Base-by-base conservation (phyloP, 257 asterid genomes). In the Leonotis leonurus region DNA sequence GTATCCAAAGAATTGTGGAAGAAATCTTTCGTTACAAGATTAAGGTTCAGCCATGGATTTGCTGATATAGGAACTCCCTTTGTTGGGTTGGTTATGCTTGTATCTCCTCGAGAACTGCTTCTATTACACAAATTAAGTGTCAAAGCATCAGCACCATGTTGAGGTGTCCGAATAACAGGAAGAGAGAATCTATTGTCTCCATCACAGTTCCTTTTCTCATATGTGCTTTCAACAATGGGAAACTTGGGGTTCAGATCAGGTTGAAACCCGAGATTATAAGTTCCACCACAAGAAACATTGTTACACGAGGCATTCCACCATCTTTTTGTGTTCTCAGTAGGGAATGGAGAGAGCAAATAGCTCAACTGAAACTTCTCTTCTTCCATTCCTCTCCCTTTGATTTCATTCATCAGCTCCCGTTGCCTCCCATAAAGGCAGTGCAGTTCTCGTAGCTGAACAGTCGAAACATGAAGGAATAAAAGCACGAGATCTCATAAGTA, bases 381-480 rank as follows among this genome's bases (percentile, higher is more conserved):
- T 64, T 60, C 41, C 32, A 56, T 35, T 49, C 62, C 75, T 25
- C 71, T 56, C 50, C 71, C 70, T 70, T 56, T 77, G 54, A 76
- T 63, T 56, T 74, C 84, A 17, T 64, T 76, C 94, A 83, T 84
- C 75, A 89, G 81, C 73, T 84, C 91, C 50, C 54, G 76, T 53
- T 89, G 97, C 44, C 82, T 81, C 62, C 75, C 73, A 61, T 84
- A 85, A 32, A 89, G 75, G 36, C 91, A 89, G 80, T 89, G 97
- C 73, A 89, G 89, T 68, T 89, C 97, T 71, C 68, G 89, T 66
- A 83, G 78, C 97, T 89, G 86, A 63, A 74, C 10, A 55, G 12
- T 16, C 17, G n/a, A 55, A 53, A 59, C 57, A 69, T 50, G n/a
- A 14, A 35, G n/a, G n/a, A n/a, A n/a, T n/a, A n/a, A 51, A 20